These are phyloP conservation scores for Fusarium tuaranense DNA, from an alignment of 2,329 filamentous ascomycete species.

Conservation along the genomic window DNA sequence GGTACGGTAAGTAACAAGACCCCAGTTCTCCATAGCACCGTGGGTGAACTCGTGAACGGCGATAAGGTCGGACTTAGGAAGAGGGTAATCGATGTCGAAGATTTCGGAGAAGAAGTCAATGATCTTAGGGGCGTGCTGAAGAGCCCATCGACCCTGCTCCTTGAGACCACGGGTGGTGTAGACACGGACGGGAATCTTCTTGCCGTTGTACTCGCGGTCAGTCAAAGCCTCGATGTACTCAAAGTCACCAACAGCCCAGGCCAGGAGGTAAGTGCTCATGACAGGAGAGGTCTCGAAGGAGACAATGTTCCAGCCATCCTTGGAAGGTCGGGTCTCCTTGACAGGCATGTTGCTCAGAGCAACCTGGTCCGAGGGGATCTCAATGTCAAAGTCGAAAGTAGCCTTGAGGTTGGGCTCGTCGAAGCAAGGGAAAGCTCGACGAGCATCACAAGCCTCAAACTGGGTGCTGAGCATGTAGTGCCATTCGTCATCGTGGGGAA, in stretches of 20 bases:
- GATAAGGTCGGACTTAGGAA: conserved; percentile 91
- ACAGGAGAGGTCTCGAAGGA: conserved; percentile 86
- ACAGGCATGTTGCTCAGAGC: conserved; percentile 97
- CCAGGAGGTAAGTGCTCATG: conserved; percentile 92
- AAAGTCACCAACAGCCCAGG: conserved; percentile 97
- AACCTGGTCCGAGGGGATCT: conserved; percentile 88
- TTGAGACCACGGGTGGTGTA: conserved; percentile 97
- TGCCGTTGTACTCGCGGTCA: conserved; percentile 89
- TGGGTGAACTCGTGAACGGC: conserved; percentile 92
- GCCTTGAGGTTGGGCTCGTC: conserved; percentile 98
- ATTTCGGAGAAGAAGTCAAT: conserved; percentile 98
- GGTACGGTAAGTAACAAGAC: conserved; percentile 93
- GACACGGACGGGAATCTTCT: conserved; percentile 90
- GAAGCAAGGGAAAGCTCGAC: conserved; percentile 96
- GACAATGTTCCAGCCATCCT: conserved; percentile 77
- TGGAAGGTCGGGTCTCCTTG: conserved; percentile 71
- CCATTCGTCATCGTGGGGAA: conserved; percentile 77
- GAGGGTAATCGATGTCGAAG: conserved; percentile 91
- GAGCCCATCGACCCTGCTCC: conserved; percentile 88
- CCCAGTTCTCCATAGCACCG: conserved; percentile 97
- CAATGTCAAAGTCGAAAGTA: conserved; percentile 93
- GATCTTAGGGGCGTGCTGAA: conserved; percentile 91
- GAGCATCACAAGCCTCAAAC: conserved; percentile 96
- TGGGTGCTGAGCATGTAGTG: conserved; percentile 92
- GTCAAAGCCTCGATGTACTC: conserved; percentile 96